A percentile compares a stretch with the other conserved stretches of the same genome.
These are phyloP conservation scores for Populus euphratica DNA, from an alignment of 345 rosid species.

Conservation along the genomic window DNA sequence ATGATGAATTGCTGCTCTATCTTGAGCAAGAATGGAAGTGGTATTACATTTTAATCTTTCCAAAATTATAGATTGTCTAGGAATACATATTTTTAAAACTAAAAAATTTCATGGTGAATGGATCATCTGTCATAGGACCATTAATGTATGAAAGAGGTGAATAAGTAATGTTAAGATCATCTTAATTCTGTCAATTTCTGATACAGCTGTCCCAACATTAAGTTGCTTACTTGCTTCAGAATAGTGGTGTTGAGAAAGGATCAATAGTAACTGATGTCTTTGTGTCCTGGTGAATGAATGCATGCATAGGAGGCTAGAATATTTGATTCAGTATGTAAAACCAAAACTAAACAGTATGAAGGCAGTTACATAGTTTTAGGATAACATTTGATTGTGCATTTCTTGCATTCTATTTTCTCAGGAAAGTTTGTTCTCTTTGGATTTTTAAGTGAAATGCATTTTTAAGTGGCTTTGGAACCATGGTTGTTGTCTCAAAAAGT, in stretches of 20 bases:
- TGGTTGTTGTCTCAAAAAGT: background rate
- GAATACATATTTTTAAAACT: conserved; percentile 1
- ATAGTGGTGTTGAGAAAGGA: background rate
- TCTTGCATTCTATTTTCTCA: background rate
- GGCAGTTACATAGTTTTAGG: background rate
- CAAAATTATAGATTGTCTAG: background rate
- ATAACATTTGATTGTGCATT: background rate
- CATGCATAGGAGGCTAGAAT: background rate
- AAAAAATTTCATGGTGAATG: background rate
- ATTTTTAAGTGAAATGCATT: background rate
- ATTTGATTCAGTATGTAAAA: background rate
- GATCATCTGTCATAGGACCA: conserved; percentile 5
- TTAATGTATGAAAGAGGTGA: too few relatives aligned
- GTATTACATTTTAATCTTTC: conserved; percentile 35
- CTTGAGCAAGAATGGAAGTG: conserved; percentile 99
- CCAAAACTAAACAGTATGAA: background rate
- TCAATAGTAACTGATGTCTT: background rate
- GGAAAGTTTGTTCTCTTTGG: background rate
- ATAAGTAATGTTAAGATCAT: background rate
- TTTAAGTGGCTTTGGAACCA: background rate
- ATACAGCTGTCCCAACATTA: background rate
- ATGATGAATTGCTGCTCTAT: conserved; percentile 87
- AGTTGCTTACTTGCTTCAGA: background rate
- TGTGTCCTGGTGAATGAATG: background rate
- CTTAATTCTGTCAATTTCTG: background rate